Percentiles rank a stretch among this genome's conserved stretches.
phyloP scores from a whole-genome alignment of 2,329 filamentous ascomycete species.

The Fusarium burgessii region DNA sequence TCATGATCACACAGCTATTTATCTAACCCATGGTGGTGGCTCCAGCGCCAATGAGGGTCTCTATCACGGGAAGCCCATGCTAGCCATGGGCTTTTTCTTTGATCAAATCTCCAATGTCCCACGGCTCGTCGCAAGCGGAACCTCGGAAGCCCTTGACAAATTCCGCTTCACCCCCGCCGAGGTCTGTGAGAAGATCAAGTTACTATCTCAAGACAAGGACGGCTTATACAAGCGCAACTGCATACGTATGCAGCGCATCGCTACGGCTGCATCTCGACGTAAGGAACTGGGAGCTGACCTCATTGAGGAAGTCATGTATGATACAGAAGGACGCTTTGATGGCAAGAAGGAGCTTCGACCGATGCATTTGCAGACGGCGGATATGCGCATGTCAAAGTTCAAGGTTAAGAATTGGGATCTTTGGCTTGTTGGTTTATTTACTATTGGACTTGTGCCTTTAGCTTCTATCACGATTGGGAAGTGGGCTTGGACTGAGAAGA shows the following conservation, averaged over 20 bases:
- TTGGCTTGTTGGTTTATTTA: conserved; percentile 18
- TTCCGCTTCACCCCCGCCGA: conserved; percentile 13
- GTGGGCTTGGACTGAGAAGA: not conserved
- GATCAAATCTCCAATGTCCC: conserved; percentile 56
- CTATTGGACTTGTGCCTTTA: not conserved
- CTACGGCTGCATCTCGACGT: conserved; percentile 49
- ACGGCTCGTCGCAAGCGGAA: conserved; percentile 50
- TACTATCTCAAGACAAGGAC: conserved; percentile 42
- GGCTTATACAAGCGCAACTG: conserved; percentile 49
- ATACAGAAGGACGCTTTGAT: conserved; percentile 44
- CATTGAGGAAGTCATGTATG: conserved; percentile 56
- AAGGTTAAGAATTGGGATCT: conserved; percentile 55
- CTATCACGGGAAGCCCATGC: conserved; percentile 53
- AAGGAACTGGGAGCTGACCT: conserved; percentile 55
- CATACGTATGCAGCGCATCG: conserved; percentile 53
- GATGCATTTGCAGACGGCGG: conserved; percentile 59
- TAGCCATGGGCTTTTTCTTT: conserved; percentile 54
- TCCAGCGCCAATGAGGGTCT: conserved; percentile 55
- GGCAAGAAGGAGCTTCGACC: conserved; percentile 41
- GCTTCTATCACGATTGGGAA: conserved; percentile 1
- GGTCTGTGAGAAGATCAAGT: not conserved
- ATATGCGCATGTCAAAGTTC: conserved; percentile 54
- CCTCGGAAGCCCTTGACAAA: conserved; percentile 53
- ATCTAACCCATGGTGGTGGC: conserved; percentile 55
- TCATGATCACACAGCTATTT: conserved; percentile 50